Evolutionary conservation across 2,329 filamentous ascomycete species (phyloP), one percentile per base, ranked within the genome.

Genomic region (Penicillium olsonii): DNA sequence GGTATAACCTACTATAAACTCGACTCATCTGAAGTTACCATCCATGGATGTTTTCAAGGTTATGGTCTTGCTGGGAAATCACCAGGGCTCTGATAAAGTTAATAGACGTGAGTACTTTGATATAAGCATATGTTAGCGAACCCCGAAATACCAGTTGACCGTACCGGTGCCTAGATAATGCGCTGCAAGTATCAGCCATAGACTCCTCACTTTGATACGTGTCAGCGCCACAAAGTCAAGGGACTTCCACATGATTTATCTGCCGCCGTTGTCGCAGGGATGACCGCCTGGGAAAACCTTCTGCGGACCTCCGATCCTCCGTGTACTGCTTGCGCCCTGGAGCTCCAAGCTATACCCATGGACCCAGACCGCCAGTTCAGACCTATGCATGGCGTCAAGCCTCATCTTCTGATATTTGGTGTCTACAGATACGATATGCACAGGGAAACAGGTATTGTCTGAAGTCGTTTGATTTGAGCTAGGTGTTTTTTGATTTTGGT

Each of bases 221-320:
- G 59, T 62, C 59, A 61, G 55, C 56, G 57, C 59, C 59, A 62
- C 57, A 45, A 50, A 48, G 26, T 55, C 35, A 49, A 56, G 26
- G 46, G 19, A 22, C 38, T 42, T 38, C 48, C 49, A 45, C 48
- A 50, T 56, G 53, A 58, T 54, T 50, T 35, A 47, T 38, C 35
- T 45, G 41, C 37, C 43, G 46, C 44, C 42, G 37, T 33, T 51
- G 51, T 56, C 38, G 45, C 52, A 55, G 34, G 57, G 57, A 50
- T 56, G 17, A 7, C 29, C 10, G n/a, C 35, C 18, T 20, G 39
- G 41, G 40, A 34, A 48, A 56, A 50, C 51, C 46, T 50, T 56
- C 39, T 52, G 33, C 46, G 42, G 40, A 51, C 31, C 22, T 37
- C 42, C 34, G n/a, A 37, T 38, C 45, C 20, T 37, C 46, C 19